Conservation (phyloP, 139 green algal genomes). For the Coccomyxa sp. region DNA sequence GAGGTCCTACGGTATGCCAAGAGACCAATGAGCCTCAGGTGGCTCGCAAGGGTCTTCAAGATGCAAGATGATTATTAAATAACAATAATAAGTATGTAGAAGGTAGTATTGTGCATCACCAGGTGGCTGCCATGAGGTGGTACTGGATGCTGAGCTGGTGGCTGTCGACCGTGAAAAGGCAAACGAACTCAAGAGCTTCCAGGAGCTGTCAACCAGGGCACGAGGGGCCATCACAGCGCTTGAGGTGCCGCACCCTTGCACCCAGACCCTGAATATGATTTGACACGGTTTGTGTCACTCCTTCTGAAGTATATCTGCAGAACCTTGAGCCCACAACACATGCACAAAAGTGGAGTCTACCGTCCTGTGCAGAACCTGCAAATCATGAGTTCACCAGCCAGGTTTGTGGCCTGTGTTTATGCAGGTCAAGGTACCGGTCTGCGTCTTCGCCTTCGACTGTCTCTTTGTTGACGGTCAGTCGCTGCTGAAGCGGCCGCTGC, state of each 20-base stretch:
- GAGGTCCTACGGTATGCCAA: no score
- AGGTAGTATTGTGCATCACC: not conserved
- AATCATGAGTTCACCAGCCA: no score
- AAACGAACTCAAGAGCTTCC: slow-evolving; percentile 63
- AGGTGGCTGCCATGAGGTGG: slow-evolving; percentile 30
- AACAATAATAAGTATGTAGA: no score
- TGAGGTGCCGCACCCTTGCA: slow-evolving; percentile 16
- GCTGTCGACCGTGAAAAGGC: slow-evolving; percentile 55
- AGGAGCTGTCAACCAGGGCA: slow-evolving; percentile 78
- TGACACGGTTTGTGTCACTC: not conserved
- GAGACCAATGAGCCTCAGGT: no score
- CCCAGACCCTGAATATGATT: not conserved
- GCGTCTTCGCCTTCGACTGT: slow-evolving; percentile 87
- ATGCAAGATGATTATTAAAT: no score
- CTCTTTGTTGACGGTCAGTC: slow-evolving; percentile 57
- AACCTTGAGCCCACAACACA: not conserved
- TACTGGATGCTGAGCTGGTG: slow-evolving; percentile 82
- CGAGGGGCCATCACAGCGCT: slow-evolving; percentile 30
- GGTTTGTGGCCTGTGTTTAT: not conserved
- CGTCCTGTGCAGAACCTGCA: no score
- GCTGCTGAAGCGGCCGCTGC: slow-evolving; percentile 55
- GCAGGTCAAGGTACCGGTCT: slow-evolving; percentile 59
- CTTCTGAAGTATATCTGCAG: no score
- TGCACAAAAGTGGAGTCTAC: not conserved
- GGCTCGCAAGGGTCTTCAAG: no score